Base-by-base conservation (phyloP, 2,329 filamentous ascomycete species). In the Coleophoma eucalyptorum region DNA sequence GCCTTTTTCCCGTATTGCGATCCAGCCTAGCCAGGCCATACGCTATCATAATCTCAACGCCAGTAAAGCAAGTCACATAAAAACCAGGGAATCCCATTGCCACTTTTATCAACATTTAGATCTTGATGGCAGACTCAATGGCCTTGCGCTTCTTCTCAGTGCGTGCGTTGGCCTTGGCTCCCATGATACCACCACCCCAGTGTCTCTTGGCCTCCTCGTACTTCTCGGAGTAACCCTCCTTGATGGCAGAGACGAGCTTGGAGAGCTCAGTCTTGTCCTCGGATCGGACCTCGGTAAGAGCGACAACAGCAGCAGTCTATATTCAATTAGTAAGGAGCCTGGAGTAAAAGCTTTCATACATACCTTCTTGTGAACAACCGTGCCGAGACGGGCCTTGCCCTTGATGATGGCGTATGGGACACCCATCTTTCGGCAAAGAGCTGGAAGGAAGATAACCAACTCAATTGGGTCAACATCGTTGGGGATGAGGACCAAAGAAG, bases 181-280 rank as follows among this genome's bases (percentile, higher is more conserved):
- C 86, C 92, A 99, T 97, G 80, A 99, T 97, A 77, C 95, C 95
- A 84, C 94, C 94, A 80, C 95, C 94, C 94, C 95, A 99, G 79
- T 93, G 89, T 74, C 88, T 86, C 76, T 90, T 88, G 68, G 83
- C 76, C 71, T 91, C 88, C 79, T 97, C 93, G 74, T 89, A 89
- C 85, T 96, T 95, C 77, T 95, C 91, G 68, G 89, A 78, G 84
- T 96, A 99, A 65, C 93, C 94, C 69, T 97, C 93, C 87, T 99
- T 97, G 84, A 99, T 81, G 72, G 94, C 86, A 61, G 89, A 89
- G 72, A 97, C 79, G 72, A 99, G 87, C 86, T 99, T 99, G 76
- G 90, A 88, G 64, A 97, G 87, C 84, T 97, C 95, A 65, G 79
- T 85, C 89, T 97, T 97, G 83, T 99, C 95, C 84, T 99, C 94